Evolutionary conservation across 805 yeast species (phyloP).

Genomic region (Spathaspora boniae): DNA sequence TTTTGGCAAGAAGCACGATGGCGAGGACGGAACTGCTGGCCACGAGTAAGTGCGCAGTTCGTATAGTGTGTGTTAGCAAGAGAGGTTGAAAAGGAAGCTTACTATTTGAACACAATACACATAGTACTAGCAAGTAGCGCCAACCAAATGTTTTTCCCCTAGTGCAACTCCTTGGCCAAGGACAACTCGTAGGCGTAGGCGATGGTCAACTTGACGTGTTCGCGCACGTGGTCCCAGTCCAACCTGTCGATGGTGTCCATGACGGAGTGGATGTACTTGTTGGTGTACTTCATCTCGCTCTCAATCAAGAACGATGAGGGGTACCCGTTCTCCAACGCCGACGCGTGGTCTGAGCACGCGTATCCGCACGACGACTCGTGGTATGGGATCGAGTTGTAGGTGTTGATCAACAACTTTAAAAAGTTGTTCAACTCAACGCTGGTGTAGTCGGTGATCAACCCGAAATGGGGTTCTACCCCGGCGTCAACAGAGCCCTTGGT

Average conservation of each 20-base stretch:
- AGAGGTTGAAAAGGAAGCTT: neutral
- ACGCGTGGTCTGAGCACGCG: constrained; percentile 91
- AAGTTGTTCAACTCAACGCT: constrained; percentile 53
- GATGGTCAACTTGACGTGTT: constrained; percentile 74
- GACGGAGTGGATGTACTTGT: constrained; percentile 71
- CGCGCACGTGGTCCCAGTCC: constrained; percentile 71
- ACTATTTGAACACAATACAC: neutral
- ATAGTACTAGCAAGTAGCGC: too few relatives aligned
- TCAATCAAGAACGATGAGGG: constrained; percentile 86
- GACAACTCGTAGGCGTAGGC: constrained; percentile 74
- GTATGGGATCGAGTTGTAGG: constrained; percentile 65
- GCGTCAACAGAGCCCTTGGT: constrained; percentile 47
- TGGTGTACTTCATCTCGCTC: constrained; percentile 58
- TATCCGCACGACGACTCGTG: constrained; percentile 82
- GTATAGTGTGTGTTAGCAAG: neutral
- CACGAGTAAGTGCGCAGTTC: neutral
- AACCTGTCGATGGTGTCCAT: constrained; percentile 80
- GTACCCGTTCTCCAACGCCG: constrained; percentile 78
- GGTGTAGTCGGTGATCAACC: constrained; percentile 75
- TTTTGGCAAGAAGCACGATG: constrained; percentile 32
- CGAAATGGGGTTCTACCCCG: constrained; percentile 63
- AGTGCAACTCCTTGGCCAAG: constrained; percentile 19
- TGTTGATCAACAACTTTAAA: constrained; percentile 55
- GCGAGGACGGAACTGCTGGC: constrained; percentile 5
- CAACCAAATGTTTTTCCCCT: neutral